Conservation (phyloP, 1,284 basidiomycete species). For the Rhodofomes roseus region DNA sequence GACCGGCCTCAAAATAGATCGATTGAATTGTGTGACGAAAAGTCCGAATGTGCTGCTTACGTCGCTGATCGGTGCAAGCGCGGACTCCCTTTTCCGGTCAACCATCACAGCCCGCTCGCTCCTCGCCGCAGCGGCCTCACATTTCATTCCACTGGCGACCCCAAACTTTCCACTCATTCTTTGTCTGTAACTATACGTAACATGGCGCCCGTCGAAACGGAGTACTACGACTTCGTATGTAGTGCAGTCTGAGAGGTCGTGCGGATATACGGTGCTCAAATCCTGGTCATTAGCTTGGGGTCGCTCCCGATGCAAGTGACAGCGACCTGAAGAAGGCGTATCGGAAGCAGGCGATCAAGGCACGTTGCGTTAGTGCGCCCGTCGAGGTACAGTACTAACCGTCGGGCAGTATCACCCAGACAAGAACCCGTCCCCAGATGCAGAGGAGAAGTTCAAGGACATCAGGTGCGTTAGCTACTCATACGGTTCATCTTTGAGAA, state of each 20-base stretch:
- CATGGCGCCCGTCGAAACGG: slow-evolving; percentile 45
- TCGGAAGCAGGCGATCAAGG: slow-evolving; percentile 92
- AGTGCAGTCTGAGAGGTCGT: neutral
- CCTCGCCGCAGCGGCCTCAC: neutral
- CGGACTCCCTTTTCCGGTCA: neutral
- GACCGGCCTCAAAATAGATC: neutral
- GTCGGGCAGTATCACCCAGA: slow-evolving; percentile 80
- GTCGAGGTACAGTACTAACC: neutral
- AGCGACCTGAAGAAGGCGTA: slow-evolving; percentile 93
- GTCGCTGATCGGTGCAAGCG: neutral
- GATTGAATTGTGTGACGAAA: neutral
- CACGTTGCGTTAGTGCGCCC: slow-evolving; percentile 26
- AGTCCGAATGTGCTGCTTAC: neutral
- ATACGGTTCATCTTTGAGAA: no score
- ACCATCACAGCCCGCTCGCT: neutral
- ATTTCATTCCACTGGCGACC: neutral
- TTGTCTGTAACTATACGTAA: slow-evolving; percentile 10
- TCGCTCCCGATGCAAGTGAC: slow-evolving; percentile 52
- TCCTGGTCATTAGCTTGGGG: slow-evolving; percentile 36
- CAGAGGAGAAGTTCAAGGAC: slow-evolving; percentile 92
- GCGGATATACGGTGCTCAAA: neutral
- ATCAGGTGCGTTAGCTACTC: slow-evolving; percentile 59
- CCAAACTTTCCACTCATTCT: neutral
- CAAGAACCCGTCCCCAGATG: slow-evolving; percentile 86
- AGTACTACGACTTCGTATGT: slow-evolving; percentile 44